Base-by-base conservation (phyloP, 2,329 filamentous ascomycete genomes). In the Neonectria ditissima region DNA sequence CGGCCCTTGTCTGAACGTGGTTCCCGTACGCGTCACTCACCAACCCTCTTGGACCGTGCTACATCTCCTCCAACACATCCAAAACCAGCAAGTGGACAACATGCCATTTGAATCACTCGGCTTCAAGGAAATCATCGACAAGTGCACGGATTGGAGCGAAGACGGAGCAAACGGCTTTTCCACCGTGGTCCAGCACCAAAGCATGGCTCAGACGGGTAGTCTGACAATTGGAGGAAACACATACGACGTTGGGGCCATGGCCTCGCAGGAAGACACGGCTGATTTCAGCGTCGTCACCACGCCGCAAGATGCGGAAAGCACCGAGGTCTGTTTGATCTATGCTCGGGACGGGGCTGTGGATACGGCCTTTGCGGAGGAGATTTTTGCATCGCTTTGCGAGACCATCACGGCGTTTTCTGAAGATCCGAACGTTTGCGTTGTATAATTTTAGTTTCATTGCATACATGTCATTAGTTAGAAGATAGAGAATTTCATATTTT, bases 81-180 rank as follows among this genome's bases (percentile, higher is more conserved):
- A 83, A 57, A 73, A 79, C 16, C 81, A 82, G 60, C 80, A 83
- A 14, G 65, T 76, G 4, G 67, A 71, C 7, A 74, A 70, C 24
- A 68, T 75, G 52, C 62, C 69, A 4, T 64, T 66, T 16, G 73
- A 74, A 20, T 62, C 67, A 37, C 58, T 75, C 18, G 73, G 72
- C 0, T 75, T 73, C 34, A 59, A 47, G 24, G 63, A 73, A 11
- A 73, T 74, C 5, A 74, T 73, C 14, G 16, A 43, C 26, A 69
- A 65, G 14, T 74, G 71, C 45, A 73, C 68, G 2, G 54, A 68
- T 2, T 74, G 73, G 73, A 18, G 59, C 2, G 54, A 70, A 2
- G 26, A 59, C n/a, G 65, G 66, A 37, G 11, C 2, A 1, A 71
- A 63, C 0, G 65, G 67, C 2, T 73, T 71, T 41, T 67, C 67